A percentile compares a stretch with the other conserved stretches of the same genome.
These are phyloP conservation scores for Cucurbita ficifolia DNA, from an alignment of 306 rosid species.

Conservation along the genomic window DNA sequence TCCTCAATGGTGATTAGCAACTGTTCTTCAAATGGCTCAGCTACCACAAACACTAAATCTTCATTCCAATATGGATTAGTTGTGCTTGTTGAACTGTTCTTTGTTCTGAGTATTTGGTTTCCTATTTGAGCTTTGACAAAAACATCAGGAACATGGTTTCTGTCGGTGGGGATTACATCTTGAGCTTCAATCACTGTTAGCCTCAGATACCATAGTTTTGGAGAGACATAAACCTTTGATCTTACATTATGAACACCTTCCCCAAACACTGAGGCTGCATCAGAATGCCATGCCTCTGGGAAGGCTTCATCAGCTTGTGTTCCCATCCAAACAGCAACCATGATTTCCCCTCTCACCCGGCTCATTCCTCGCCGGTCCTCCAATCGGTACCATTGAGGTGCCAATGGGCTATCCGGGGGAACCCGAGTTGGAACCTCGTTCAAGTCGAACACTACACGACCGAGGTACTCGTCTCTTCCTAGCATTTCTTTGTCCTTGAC, in stretches of 20 bases:
- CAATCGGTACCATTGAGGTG: constrained; percentile 87
- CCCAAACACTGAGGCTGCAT: constrained; percentile 68
- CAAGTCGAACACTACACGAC: constrained; percentile 66
- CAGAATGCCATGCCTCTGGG: constrained; percentile 91
- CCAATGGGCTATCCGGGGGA: constrained; percentile 89
- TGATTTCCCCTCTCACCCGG: constrained; percentile 68
- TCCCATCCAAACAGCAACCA: constrained; percentile 97
- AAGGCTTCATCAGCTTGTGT: constrained; percentile 96
- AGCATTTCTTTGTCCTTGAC: constrained; percentile 78
- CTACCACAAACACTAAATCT: constrained; percentile 78
- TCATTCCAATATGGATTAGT: constrained; percentile 75
- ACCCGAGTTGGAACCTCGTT: constrained; percentile 84
- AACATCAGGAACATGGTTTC: constrained; percentile 57
- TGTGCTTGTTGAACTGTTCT: constrained; percentile 41
- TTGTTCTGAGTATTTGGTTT: constrained; percentile 59
- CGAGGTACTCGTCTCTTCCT: constrained; percentile 80
- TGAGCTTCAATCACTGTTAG: constrained; percentile 83
- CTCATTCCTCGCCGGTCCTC: constrained; percentile 63
- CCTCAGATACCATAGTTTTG: constrained; percentile 85
- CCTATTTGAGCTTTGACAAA: constrained; percentile 82
- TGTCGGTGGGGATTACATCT: constrained; percentile 58
- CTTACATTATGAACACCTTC: constrained; percentile 67
- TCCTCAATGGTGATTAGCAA: constrained; percentile 57
- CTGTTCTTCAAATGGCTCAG: constrained; percentile 92
- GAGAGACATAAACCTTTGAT: constrained; percentile 92